Evolutionary conservation across 2,329 filamentous ascomycete genomes (phyloP), one percentile per base, ranked within the genome.

Genomic region (Nothophaeocryptopus gaeumannii): DNA sequence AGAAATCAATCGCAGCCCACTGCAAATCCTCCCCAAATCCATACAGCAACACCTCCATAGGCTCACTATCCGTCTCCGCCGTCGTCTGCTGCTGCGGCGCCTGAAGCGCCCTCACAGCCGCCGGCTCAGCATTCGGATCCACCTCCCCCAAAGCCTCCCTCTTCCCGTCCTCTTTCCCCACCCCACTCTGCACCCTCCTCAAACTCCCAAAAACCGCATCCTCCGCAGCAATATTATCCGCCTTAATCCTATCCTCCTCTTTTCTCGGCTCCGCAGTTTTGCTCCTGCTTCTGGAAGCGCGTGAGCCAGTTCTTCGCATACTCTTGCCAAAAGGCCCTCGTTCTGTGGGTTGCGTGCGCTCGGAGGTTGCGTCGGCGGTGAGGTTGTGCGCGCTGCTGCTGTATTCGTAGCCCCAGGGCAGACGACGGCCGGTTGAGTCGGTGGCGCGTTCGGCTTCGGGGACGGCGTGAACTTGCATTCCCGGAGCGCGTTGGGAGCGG

Each of bases 1-100:
- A 97, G 71, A 89, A 88, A 59, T 87, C 84, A 61, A 97, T 85
- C 31, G 90, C 90, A 26, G 91, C 89, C 79, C 93, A 96, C 65
- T 84, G 80, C 7, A 70, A 67, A 4, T 80, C 76, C 78, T 71
- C 84, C 74, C 69, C 82, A 70, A 91, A 96, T 29, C 92, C 92
- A 59, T 91, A 88, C 12, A 97, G 77, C 47, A 96, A 83, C 55
- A 95, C 81, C 71, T 96, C 90, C 34, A 88, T 86, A 2, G 84
- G 79, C 37, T 67, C 56, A 64, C 70, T 49, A 58, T 67, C 50
- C 58, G 65, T 58, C 39, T 73, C 68, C 8, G 35, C 37, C 26
- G 38, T 38, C 16, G 32, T 30, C 26, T 33, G 30, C 10, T 54
- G 13, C n/a, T 42, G 39, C 5, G 37, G 32, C 12, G 36, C 47